Evolutionary conservation across 768 basidiomycete species (phyloP).

Genomic region (Crepidotus variabilis): DNA sequence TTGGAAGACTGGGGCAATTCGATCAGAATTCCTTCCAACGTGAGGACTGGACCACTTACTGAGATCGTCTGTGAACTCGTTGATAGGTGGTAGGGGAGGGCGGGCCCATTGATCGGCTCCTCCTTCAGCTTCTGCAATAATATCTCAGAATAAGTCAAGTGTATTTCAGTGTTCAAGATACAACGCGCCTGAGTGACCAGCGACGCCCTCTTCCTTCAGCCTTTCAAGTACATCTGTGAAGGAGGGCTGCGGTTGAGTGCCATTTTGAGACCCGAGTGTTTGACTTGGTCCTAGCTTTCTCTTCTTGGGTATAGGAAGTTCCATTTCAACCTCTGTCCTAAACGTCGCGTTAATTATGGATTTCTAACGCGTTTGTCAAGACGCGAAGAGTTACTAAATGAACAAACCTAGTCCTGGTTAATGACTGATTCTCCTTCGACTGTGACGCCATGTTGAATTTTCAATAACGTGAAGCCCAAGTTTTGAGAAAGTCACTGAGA

Average conservation of each 20-base stretch:
- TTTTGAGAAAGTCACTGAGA: not conserved
- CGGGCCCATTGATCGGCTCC: conserved; percentile 75
- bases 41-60: conserved; percentile 36
- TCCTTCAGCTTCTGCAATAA: conserved; percentile 66
- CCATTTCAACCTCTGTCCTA: conserved; percentile 24
- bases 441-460: not conserved
- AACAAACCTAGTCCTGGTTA: conserved; percentile 26
- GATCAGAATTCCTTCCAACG: not conserved
- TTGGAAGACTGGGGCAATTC: conserved; percentile 68
- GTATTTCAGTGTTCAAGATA: not conserved
- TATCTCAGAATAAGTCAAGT: too few relatives aligned
- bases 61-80: conserved; percentile 63
- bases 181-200: conserved; percentile 36
- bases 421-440: conserved; percentile 29
- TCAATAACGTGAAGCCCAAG: not conserved
- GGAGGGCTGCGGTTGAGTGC: conserved; percentile 34
- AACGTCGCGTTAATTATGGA: conserved; percentile 7
- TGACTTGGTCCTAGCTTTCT: conserved; percentile 42
- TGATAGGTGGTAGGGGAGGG: conserved; percentile 49
- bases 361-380: conserved; percentile 17
- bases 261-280: conserved; percentile 36
- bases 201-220: conserved; percentile 49
- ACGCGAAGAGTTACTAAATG: not conserved
- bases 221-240: conserved; percentile 65
- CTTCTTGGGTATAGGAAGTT: conserved; percentile 48